phyloP scores from a whole-genome alignment of 768 basidiomycete genomes.

The Boletus sp. region DNA sequence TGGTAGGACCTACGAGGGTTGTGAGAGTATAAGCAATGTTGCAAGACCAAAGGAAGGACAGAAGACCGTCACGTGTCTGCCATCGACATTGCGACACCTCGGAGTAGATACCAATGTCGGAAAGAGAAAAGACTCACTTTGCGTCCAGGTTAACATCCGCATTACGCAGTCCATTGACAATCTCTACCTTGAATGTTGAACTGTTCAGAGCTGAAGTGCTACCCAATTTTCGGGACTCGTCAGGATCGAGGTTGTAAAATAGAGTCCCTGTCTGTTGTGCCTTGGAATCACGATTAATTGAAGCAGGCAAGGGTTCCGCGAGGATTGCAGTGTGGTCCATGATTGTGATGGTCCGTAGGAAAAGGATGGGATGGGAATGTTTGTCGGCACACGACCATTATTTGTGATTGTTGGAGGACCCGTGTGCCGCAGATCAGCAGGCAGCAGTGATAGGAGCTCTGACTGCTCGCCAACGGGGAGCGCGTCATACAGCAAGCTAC shows the following conservation, averaged over 20 bases:
- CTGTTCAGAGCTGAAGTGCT: slow-evolving; percentile 35
- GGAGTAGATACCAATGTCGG: slow-evolving; percentile 14
- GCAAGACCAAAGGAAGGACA: slow-evolving; percentile 18
- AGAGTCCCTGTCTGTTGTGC: slow-evolving; percentile 1
- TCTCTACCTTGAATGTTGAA: slow-evolving; percentile 40
- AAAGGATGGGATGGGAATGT: not conserved
- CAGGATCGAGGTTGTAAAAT: slow-evolving; percentile 5
- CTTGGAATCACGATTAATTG: slow-evolving; percentile 4
- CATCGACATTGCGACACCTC: slow-evolving; percentile 29
- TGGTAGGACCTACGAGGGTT: slow-evolving; percentile 57
- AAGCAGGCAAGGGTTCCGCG: slow-evolving; percentile 7
- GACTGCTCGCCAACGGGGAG: not conserved
- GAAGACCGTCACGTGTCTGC: slow-evolving; percentile 37
- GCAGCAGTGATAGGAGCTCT: not conserved
- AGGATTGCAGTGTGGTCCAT: slow-evolving; percentile 14
- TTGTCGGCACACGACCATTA: slow-evolving; percentile 24
- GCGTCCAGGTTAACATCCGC: slow-evolving; percentile 54
- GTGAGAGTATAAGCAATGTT: slow-evolving; percentile 16
- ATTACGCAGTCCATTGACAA: slow-evolving; percentile 61
- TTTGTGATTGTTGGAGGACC: not conserved
- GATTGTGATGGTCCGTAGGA: slow-evolving; percentile 3
- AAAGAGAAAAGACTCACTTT: slow-evolving; percentile 53
- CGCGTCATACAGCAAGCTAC: not conserved
- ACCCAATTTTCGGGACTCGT: slow-evolving; percentile 26
- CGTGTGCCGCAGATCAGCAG: not conserved